These are phyloP conservation scores for Boletus subluridellus DNA, from an alignment of 1,284 basidiomycete genomes.

Conservation along the genomic window DNA sequence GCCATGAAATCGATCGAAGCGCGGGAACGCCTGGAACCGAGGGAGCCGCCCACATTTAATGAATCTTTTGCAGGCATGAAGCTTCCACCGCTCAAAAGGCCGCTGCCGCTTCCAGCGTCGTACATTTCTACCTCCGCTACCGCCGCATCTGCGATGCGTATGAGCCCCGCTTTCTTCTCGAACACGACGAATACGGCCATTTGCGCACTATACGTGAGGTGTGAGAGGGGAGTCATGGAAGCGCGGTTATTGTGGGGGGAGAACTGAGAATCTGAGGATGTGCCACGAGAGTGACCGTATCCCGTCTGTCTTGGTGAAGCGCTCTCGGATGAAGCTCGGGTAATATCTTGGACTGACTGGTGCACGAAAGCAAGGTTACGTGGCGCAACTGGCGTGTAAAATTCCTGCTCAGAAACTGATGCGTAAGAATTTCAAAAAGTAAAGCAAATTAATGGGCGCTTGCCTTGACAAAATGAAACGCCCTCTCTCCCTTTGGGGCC, in stretches of 20 bases:
- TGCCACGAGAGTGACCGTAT: slow-evolving; percentile 23
- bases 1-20: slow-evolving; percentile 52
- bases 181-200: slow-evolving; percentile 74
- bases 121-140: slow-evolving; percentile 71
- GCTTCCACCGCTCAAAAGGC: slow-evolving; percentile 27
- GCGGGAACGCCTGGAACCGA: slow-evolving; percentile 42
- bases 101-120: slow-evolving; percentile 42
- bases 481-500: slow-evolving; percentile 74
- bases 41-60: slow-evolving; percentile 16
- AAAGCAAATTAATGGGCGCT: background rate
- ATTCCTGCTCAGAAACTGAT: slow-evolving; percentile 52
- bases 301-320: slow-evolving; percentile 27
- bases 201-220: slow-evolving; percentile 58
- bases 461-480: slow-evolving; percentile 76
- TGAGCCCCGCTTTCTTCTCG: slow-evolving; percentile 77
- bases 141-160: slow-evolving; percentile 72
- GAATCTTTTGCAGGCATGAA: slow-evolving; percentile 23
- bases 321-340: slow-evolving; percentile 46
- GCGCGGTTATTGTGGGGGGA: slow-evolving; percentile 19
- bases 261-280: slow-evolving; percentile 24
- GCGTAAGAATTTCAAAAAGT: background rate
- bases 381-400: slow-evolving; percentile 69
- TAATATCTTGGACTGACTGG: slow-evolving; percentile 57
- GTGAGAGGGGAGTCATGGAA: slow-evolving; percentile 21
- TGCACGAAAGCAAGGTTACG: slow-evolving; percentile 64